A percentile compares a stretch with the other conserved stretches of the same genome.
Conservation (phyloP, 2,329 filamentous ascomycete species). For the Fusarium metavorans region DNA sequence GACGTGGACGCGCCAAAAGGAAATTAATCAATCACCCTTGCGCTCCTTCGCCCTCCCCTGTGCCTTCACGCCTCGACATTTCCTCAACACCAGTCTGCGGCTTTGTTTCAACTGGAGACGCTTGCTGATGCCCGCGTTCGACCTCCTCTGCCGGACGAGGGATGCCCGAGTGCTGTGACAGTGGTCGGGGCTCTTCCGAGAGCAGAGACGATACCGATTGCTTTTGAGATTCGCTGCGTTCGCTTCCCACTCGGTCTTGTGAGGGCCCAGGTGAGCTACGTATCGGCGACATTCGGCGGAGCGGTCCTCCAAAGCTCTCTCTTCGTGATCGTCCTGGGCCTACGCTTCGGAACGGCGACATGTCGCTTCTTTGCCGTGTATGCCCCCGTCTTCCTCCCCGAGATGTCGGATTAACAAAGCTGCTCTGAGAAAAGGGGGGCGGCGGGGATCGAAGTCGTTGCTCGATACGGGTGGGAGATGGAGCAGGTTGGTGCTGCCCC, state of each 20-base stretch:
- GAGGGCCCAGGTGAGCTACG: slow-evolving; percentile 36
- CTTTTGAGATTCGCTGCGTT: slow-evolving; percentile 46
- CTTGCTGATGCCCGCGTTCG: slow-evolving; percentile 24
- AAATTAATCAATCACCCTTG: slow-evolving; percentile 18
- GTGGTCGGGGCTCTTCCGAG: slow-evolving; percentile 39
- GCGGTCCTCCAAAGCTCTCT: slow-evolving; percentile 43
- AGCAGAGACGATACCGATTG: slow-evolving; percentile 52
- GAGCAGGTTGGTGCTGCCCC: slow-evolving; percentile 51
- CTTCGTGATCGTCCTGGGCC: slow-evolving; percentile 41
- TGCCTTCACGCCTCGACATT: slow-evolving; percentile 26
- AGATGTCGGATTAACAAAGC: slow-evolving; percentile 41
- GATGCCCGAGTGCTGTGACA: slow-evolving; percentile 24
- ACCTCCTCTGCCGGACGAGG: slow-evolving; percentile 23
- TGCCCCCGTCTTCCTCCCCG: slow-evolving; percentile 46
- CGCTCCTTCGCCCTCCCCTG: slow-evolving; percentile 30
- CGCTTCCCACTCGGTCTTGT: slow-evolving; percentile 41
- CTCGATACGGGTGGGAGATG: slow-evolving; percentile 45
- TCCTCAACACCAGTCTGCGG: slow-evolving; percentile 19
- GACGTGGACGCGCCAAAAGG: slow-evolving; percentile 25
- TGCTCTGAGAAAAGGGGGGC: slow-evolving; percentile 46
- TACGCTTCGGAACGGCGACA: slow-evolving; percentile 50
- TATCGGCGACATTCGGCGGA: slow-evolving; percentile 43
- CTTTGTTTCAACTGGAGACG: slow-evolving; percentile 32
- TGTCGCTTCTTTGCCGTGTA: slow-evolving; percentile 53
- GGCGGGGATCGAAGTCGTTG: slow-evolving; percentile 51